A percentile compares a stretch with the other conserved stretches of the same genome.
Conservation (phyloP, 257 asterid genomes). For the Linaria vulgaris region DNA sequence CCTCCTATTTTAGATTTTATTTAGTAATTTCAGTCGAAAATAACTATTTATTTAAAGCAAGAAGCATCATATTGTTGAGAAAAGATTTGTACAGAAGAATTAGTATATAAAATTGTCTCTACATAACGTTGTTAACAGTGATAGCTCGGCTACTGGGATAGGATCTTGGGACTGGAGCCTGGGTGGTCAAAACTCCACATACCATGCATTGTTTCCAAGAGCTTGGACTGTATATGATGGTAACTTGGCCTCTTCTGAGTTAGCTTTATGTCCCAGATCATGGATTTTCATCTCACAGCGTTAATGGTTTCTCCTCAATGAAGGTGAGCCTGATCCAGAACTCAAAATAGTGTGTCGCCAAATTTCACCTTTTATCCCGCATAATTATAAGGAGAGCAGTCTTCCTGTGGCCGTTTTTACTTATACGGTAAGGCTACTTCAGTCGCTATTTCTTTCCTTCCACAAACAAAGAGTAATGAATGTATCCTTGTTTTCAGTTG, state of each 20-base stretch:
- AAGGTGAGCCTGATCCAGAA: slow-evolving; percentile 97
- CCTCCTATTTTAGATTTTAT: slow-evolving; percentile 18
- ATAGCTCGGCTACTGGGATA: slow-evolving; percentile 69
- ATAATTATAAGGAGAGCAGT: slow-evolving; percentile 97
- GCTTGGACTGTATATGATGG: slow-evolving; percentile 98
- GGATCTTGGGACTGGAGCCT: slow-evolving; percentile 98
- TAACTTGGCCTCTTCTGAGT: slow-evolving; percentile 35
- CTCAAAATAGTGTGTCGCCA: slow-evolving; percentile 89
- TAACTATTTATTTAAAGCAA: slow-evolving; percentile 3
- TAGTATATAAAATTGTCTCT: slow-evolving; percentile 23
- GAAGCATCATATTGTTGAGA: slow-evolving; percentile 3
- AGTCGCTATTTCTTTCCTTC: slow-evolving; percentile 5
- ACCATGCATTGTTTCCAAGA: slow-evolving; percentile 96
- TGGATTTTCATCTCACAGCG: slow-evolving; percentile 27
- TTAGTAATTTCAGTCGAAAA: neutral
- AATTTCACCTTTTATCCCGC: slow-evolving; percentile 89
- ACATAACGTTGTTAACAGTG: slow-evolving; percentile 53
- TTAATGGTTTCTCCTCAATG: slow-evolving; percentile 25
- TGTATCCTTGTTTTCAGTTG: slow-evolving; percentile 52
- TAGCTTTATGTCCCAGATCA: slow-evolving; percentile 19
- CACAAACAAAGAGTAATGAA: slow-evolving; percentile 5
- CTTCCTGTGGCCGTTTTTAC: slow-evolving; percentile 82
- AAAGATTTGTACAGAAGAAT: neutral
- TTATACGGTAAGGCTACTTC: slow-evolving; percentile 54
- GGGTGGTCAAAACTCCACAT: slow-evolving; percentile 63